Base-by-base conservation (phyloP, 2,329 filamentous ascomycete genomes). In the Nothophoma quercina region DNA sequence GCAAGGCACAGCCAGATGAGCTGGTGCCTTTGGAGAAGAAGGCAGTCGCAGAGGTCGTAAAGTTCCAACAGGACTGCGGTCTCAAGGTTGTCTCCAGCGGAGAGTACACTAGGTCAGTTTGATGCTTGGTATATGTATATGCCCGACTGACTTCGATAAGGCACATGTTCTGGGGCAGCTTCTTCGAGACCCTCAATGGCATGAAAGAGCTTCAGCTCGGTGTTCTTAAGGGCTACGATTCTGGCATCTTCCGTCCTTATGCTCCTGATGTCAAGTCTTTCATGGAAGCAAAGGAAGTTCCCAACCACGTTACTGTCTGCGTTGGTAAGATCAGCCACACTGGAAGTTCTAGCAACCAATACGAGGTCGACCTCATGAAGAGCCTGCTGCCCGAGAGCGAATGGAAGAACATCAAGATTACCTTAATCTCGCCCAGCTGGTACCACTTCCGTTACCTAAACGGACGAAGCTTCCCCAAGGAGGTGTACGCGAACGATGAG, bases 391-490 rank as follows among this genome's bases (percentile, higher is more conserved):
- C 86, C 0, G 77, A 84, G 19, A 83, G 86, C 23, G 77, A 84
- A 47, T 83, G 86, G 65, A 83, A 84, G 58, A 84, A 88, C 58
- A 83, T 87, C 71, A 88, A 90, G 77, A 81, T 89, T 61, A 89
- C 87, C 15, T 76, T 89, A 63, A 83, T 86, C 15, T 84, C 86
- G 4, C 85, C 86, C 2, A 84, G 84, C 69, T 89, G 86, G 82
- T 89, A 89, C 69, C 87, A 91, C 72, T 78, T 88, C 65, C 81
- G 86, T 41, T 85, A 85, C 68, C 80, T 83, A 71, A 80, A 84
- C 55, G 76, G 76, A 23, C 75, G 73, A 46, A 75, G 74, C n/a
- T 80, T 77, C 52, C 70, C 75, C 8, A 72, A 76, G 56, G 77
- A 77, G 5, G 74, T 77, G 6, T 80, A 80, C 53, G 66, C 67